These are phyloP conservation scores for Coniochaeta sp. DNA, from an alignment of 2,329 filamentous ascomycete genomes.

Conservation along the genomic window DNA sequence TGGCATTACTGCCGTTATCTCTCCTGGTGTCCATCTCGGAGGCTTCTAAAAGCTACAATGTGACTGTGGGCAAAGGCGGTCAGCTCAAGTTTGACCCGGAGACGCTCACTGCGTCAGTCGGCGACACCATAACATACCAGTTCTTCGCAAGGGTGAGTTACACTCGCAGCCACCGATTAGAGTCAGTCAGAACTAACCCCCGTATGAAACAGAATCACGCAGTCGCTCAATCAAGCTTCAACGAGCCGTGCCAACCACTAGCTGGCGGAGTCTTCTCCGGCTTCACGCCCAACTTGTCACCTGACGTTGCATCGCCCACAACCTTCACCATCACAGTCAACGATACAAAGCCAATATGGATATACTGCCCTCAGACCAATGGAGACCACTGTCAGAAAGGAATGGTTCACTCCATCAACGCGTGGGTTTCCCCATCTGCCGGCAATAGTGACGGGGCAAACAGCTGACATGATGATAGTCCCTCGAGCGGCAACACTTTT, in stretches of 20 bases:
- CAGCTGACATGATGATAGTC: slow-evolving; percentile 10
- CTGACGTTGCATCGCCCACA: slow-evolving; percentile 23
- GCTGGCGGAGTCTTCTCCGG: slow-evolving; percentile 32
- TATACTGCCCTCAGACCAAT: slow-evolving; percentile 37
- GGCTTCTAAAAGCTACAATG: slow-evolving; percentile 20
- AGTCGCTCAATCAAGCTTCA: slow-evolving; percentile 31
- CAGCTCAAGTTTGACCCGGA: slow-evolving; percentile 30
- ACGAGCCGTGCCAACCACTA: slow-evolving; percentile 29
- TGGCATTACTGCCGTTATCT: slow-evolving; percentile 16
- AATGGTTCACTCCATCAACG: slow-evolving; percentile 32
- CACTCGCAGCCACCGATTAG: neutral
- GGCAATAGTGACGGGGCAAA: neutral
- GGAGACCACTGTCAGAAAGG: slow-evolving; percentile 37
- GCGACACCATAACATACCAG: slow-evolving; percentile 32
- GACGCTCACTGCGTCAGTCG: slow-evolving; percentile 22
- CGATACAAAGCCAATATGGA: slow-evolving; percentile 39
- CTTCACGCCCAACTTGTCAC: slow-evolving; percentile 25
- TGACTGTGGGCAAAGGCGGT: slow-evolving; percentile 29
- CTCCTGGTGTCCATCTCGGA: slow-evolving; percentile 19
- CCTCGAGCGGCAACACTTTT: slow-evolving; percentile 25
- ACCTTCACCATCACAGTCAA: slow-evolving; percentile 37
- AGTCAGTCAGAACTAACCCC: slow-evolving; percentile 4
- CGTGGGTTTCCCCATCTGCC: slow-evolving; percentile 16
- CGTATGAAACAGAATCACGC: slow-evolving; percentile 30
- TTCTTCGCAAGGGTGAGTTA: slow-evolving; percentile 28